Conservation (phyloP, 1,284 basidiomycete genomes). For the Cryptococcus sp. region DNA sequence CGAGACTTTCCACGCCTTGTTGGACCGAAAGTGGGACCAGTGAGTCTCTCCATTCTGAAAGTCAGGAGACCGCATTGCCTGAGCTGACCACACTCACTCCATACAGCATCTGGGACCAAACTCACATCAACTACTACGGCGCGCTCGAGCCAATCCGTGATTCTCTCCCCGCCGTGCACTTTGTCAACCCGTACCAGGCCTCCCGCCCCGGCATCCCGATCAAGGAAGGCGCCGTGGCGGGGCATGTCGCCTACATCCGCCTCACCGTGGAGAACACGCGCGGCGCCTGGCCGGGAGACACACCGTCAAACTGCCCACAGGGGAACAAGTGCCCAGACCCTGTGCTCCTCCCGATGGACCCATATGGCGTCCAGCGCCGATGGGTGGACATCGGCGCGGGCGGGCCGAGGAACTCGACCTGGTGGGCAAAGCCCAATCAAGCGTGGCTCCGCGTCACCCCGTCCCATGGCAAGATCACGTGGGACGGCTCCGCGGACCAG, state of each 20-base stretch:
- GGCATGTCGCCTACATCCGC: constrained; percentile 52
- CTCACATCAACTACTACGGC: constrained; percentile 49
- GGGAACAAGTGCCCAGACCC: constrained; percentile 56
- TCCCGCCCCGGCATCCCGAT: constrained; percentile 23
- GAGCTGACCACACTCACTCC: not conserved
- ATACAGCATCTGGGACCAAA: constrained; percentile 64
- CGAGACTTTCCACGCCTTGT: constrained; percentile 58
- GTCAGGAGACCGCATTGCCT: not conserved
- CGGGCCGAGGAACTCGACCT: constrained; percentile 60
- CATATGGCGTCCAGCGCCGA: constrained; percentile 55
- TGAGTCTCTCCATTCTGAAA: constrained; percentile 5
- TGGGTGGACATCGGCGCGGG: constrained; percentile 64
- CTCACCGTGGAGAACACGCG: constrained; percentile 61
- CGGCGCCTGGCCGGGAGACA: constrained; percentile 48
- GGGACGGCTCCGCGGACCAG: constrained; percentile 53
- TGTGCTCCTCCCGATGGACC: constrained; percentile 55
- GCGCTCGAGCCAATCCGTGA: constrained; percentile 59
- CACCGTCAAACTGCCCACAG: constrained; percentile 49
- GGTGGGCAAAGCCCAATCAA: constrained; percentile 55
- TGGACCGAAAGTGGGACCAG: constrained; percentile 55
- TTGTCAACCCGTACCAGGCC: constrained; percentile 23
- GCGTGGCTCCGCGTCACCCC: constrained; percentile 59
- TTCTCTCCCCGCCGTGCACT: constrained; percentile 22
- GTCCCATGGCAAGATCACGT: constrained; percentile 56
- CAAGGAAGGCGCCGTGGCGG: constrained; percentile 53